Conservation (phyloP, 1,284 basidiomycete species). For the Sanghuangporus weigelae region DNA sequence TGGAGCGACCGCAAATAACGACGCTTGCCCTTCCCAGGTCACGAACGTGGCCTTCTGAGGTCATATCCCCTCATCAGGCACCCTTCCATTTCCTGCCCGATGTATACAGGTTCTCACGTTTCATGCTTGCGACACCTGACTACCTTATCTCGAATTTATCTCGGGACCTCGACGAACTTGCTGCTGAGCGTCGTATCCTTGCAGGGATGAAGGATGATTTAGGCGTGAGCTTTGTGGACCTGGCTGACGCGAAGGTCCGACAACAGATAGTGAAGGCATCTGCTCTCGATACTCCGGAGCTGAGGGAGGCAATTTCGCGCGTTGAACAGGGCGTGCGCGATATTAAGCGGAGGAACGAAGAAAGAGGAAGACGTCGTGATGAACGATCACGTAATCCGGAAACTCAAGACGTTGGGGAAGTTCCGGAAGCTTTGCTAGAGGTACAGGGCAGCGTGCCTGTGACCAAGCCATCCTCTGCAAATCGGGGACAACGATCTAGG, state of each 20-base stretch:
- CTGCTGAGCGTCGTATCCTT: conserved; percentile 60
- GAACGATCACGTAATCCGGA: conserved; percentile 19
- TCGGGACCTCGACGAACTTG: conserved; percentile 71
- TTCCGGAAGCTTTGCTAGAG: conserved; percentile 53
- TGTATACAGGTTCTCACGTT: conserved; percentile 84
- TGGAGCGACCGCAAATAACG: conserved; percentile 91
- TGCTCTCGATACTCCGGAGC: conserved; percentile 61
- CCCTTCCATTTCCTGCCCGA: conserved; percentile 97
- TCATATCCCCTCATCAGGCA: conserved; percentile 85
- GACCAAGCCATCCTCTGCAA: conserved; percentile 24
- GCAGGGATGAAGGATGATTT: conserved; percentile 68
- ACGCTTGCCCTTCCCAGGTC: conserved; percentile 94
- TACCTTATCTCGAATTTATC: conserved; percentile 75
- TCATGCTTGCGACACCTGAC: conserved; percentile 92
- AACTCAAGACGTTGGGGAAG: conserved; percentile 23
- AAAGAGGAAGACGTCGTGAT: conserved; percentile 32
- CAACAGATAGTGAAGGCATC: conserved; percentile 75
- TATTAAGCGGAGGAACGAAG: conserved; percentile 37
- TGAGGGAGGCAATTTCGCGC: conserved; percentile 55
- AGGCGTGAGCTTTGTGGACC: conserved; percentile 75
- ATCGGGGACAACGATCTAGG: conserved; percentile 48
- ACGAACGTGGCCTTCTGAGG: conserved; percentile 87
- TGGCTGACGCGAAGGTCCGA: conserved; percentile 70
- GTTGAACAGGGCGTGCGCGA: conserved; percentile 57
- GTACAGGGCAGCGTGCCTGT: conserved; percentile 23